Evolutionary conservation across 2,329 filamentous ascomycete genomes (phyloP), one percentile per base, ranked within the genome.

Genomic region (Canariomyces notabilis): DNA sequence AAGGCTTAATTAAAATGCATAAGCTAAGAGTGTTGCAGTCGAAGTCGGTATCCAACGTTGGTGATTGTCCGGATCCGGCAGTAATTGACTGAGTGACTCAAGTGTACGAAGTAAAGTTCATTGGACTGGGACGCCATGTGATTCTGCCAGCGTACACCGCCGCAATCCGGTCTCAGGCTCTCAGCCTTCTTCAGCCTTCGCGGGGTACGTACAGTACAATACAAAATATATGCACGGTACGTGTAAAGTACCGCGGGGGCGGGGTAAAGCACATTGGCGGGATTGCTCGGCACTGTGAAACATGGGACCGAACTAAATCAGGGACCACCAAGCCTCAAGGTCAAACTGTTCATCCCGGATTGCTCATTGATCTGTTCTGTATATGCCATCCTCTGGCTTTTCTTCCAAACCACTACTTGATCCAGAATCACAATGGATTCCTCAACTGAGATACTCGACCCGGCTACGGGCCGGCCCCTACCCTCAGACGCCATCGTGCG

Each of bases 401-500:
- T n/a, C n/a, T n/a, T n/a, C n/a, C n/a, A n/a, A n/a, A 12, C 31
- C 32, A n/a, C 7, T 22, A 29, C 32, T 4, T 20, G 29, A 9
- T 23, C 18, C 31, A 23, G 11, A 23, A 31, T 9, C 26, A 48
- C 11, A 21, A 52, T 42, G 48, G 51, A 53, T 23, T n/a, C 42
- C 12, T 41, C 38, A 18, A 38, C 34, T 21, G 19, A 34, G 16
- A 63, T 43, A 45, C 71, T 80, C 62, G 86, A 93, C 67, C 86
- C 85, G 42, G 75, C 82, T 46, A 91, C 86, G 18, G 83, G 83
- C 58, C 70, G 69, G 26, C 67, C 82, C 54, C 76, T 89, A 56
- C 83, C 86, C 46, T 64, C 79, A 42, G 85, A 87, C 62, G 85
- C 88, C 58, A 91, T 94, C 68, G 87, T 93, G 68, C 83, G 88